phyloP scores from a whole-genome alignment of 257 asterid species.

The Hygrophila difformis region DNA sequence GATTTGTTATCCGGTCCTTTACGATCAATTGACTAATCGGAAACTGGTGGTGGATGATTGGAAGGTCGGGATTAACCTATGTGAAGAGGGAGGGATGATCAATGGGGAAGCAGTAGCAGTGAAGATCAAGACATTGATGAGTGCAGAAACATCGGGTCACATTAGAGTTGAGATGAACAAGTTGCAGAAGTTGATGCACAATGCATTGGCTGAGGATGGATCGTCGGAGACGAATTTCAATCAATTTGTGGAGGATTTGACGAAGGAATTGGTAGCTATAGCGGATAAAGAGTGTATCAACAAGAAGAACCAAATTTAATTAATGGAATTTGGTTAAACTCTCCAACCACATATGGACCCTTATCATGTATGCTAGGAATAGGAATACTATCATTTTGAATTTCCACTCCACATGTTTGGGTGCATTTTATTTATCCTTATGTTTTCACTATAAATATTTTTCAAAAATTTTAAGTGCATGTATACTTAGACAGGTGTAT shows the following conservation, averaged over 20 bases:
- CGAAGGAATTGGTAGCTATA: no score
- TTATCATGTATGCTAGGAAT: no score
- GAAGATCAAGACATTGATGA: conserved; percentile 25
- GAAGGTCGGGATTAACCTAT: conserved; percentile 11
- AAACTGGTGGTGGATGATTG: conserved; percentile 14
- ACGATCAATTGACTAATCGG: conserved; percentile 15
- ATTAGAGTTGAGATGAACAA: conserved; percentile 17
- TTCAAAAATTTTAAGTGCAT: no score
- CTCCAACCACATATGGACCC: no score
- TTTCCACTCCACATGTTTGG: no score
- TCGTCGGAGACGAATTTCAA: conserved; percentile 28
- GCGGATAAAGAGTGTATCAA: no score
- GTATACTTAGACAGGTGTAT: no score
- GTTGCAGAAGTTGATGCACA: conserved; percentile 12
- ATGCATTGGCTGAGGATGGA: conserved; percentile 29
- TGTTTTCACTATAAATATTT: no score
- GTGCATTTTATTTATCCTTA: no score
- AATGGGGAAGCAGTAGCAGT: conserved; percentile 4
- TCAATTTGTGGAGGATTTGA: conserved; percentile 29
- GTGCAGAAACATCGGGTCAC: conserved; percentile 9
- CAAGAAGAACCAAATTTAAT: no score
- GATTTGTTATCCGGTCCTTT: conserved; percentile 7
- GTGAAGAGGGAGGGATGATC: neutral
- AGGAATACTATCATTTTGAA: no score
- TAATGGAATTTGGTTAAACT: no score